Conservation (phyloP, 164 flowering plant species). For the Tetracentron sinense region DNA sequence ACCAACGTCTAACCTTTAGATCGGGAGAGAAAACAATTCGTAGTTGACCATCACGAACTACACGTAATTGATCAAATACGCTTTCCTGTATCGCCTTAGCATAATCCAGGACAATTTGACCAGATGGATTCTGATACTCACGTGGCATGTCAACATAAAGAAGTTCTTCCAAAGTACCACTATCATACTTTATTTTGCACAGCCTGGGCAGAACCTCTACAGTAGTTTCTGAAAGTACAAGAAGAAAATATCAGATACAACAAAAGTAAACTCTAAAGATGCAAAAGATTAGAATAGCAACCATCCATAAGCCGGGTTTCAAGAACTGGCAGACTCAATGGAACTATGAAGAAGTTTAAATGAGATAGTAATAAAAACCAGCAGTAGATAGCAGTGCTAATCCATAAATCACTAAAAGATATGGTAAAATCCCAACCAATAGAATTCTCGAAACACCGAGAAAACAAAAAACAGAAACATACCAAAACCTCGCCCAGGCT, state of each 20-base stretch:
- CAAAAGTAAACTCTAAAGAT: not conserved
- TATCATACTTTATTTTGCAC: conserved; percentile 96
- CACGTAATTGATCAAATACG: conserved; percentile 97
- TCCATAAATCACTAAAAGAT: not conserved
- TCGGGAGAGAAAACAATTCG: conserved; percentile 92
- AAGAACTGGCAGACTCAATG: not conserved
- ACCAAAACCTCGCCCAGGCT: conserved; percentile 99
- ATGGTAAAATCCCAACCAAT: not conserved
- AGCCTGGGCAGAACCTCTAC: conserved; percentile 96
- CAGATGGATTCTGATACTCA: conserved; percentile 81
- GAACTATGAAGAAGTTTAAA: not conserved
- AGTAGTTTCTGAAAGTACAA: conserved; percentile 70
- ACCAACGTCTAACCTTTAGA: conserved; percentile 56
- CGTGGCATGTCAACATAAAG: conserved; percentile 98
- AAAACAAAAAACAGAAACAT: conserved; percentile 32
- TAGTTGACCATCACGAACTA: conserved; percentile 97
- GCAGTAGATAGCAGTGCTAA: not conserved
- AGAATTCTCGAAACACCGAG: not conserved
- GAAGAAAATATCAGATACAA: conserved; percentile 1
- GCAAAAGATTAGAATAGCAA: not conserved
- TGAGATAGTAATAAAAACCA: not conserved
- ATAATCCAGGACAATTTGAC: conserved; percentile 95
- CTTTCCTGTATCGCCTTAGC: conserved; percentile 99
- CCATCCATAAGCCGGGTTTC: not conserved
- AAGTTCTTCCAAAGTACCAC: conserved; percentile 96